Conservation (phyloP, 2,329 filamentous ascomycete species). For the Microcera coccophila region DNA sequence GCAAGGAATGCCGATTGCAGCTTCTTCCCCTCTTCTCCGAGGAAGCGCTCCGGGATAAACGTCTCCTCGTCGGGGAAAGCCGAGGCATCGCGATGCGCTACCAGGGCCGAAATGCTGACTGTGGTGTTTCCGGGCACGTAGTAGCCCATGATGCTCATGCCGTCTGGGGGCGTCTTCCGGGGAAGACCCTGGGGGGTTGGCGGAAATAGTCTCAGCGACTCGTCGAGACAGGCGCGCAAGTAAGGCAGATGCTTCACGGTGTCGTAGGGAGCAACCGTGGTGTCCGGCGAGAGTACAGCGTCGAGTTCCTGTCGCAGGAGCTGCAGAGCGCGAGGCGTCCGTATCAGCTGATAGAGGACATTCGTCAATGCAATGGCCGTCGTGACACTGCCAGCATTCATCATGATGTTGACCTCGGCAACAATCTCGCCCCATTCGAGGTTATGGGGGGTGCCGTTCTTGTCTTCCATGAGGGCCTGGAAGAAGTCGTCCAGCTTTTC, state of each 20-base stretch:
- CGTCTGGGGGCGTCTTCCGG: slow-evolving; percentile 27
- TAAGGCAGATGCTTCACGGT: slow-evolving; percentile 50
- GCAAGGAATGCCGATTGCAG: slow-evolving; percentile 37
- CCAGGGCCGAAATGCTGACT: slow-evolving; percentile 35
- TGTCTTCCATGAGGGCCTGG: slow-evolving; percentile 49
- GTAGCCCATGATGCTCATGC: slow-evolving; percentile 26
- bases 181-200: slow-evolving; percentile 26
- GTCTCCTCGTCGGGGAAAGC: slow-evolving; percentile 37
- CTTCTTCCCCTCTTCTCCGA: slow-evolving; percentile 33
- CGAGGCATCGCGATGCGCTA: slow-evolving; percentile 37
- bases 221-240: slow-evolving; percentile 49
- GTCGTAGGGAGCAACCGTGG: slow-evolving; percentile 45
- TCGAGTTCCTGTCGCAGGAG: slow-evolving; percentile 45
- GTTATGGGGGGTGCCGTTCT: slow-evolving; percentile 32
- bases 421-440: slow-evolving; percentile 58
- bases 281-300: slow-evolving; percentile 37
- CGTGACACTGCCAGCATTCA: slow-evolving; percentile 49
- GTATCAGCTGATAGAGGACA: slow-evolving; percentile 49
- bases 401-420: slow-evolving; percentile 53
- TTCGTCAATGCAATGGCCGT: slow-evolving; percentile 49
- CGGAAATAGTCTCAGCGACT: slow-evolving; percentile 35
- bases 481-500: slow-evolving; percentile 60
- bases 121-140: slow-evolving; percentile 35
- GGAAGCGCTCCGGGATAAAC: slow-evolving; percentile 40
- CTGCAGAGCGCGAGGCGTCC: slow-evolving; percentile 36